Conservation (phyloP, 305 asterid species). For the Plantago rigida region DNA sequence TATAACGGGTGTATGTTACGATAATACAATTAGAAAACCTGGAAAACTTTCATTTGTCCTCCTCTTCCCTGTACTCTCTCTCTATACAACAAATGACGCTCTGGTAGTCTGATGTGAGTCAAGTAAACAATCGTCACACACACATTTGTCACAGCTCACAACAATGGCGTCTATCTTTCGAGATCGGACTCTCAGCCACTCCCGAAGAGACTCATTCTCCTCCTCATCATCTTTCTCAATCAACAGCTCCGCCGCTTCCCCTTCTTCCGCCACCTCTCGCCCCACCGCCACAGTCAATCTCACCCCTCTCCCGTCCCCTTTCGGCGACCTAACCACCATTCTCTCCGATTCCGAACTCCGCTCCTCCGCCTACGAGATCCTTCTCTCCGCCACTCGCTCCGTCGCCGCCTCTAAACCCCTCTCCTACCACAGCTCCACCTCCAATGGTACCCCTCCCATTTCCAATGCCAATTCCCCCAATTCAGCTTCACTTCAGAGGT, state of each 20-base stretch:
- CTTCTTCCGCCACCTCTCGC: slow-evolving; percentile 38
- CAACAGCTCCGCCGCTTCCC: slow-evolving; percentile 28
- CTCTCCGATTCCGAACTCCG: slow-evolving; percentile 66
- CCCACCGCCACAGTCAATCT: slow-evolving; percentile 26
- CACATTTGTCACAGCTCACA: no score
- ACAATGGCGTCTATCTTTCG: slow-evolving; percentile 95
- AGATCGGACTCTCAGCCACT: slow-evolving; percentile 64
- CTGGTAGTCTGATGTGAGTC: no score
- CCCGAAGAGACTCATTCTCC: slow-evolving; percentile 56
- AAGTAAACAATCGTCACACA: no score
- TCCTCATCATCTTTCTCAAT: slow-evolving; percentile 34
- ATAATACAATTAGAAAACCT: no score
- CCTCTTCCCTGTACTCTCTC: no score
- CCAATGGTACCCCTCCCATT: slow-evolving; percentile 25
- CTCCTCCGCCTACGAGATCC: slow-evolving; percentile 84
- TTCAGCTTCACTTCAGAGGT: slow-evolving; percentile 53
- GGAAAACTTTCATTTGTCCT: no score
- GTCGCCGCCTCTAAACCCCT: slow-evolving; percentile 63
- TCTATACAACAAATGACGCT: no score
- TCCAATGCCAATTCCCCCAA: slow-evolving; percentile 25
- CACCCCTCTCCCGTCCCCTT: slow-evolving; percentile 64
- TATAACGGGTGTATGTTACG: no score
- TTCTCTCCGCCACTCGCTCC: slow-evolving; percentile 70
- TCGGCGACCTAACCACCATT: slow-evolving; percentile 55
- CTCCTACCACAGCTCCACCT: slow-evolving; percentile 27